Percentiles rank a stretch among this genome's conserved stretches.
Evolutionary conservation across 371 early-diverging fungal genomes (phyloP).

Genomic region (Entomophthora muscae): DNA sequence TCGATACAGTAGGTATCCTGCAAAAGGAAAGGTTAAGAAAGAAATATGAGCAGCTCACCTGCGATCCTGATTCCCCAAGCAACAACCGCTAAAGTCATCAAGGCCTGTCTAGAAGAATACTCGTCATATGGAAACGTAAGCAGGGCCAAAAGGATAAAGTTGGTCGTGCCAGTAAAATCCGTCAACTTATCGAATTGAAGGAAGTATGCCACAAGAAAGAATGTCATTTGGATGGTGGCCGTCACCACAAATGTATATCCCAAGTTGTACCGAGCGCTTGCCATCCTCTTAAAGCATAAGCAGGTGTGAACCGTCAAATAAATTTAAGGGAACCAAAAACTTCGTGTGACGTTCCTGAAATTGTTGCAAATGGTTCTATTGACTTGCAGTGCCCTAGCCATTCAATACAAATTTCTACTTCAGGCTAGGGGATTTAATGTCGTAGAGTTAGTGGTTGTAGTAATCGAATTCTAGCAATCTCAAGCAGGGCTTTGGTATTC

Average conservation of each 20-base stretch:
- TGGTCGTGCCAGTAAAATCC: slow-evolving; percentile 11
- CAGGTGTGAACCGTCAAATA: no score
- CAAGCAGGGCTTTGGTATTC: no score
- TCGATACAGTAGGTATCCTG: slow-evolving; percentile 10
- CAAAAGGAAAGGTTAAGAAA: background rate
- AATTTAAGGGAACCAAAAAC: no score
- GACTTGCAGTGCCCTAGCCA: no score
- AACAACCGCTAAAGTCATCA: background rate
- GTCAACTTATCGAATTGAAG: slow-evolving; percentile 12
- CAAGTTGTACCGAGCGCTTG: no score
- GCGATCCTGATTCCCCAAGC: slow-evolving; percentile 10
- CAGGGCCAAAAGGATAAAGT: slow-evolving; percentile 7
- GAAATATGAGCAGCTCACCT: background rate
- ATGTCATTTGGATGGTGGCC: slow-evolving; percentile 8
- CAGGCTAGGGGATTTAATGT: no score
- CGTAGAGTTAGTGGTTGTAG: no score
- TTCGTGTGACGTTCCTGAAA: no score
- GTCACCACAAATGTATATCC: slow-evolving; percentile 9
- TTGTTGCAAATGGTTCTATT: no score
- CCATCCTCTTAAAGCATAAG: no score
- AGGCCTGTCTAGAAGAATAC: slow-evolving; percentile 8
- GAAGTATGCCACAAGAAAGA: slow-evolving; percentile 9
- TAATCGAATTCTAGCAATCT: no score
- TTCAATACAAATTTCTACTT: no score
- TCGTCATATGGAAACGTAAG: slow-evolving; percentile 5